Evolutionary conservation across 1,284 basidiomycete species (phyloP).

Genomic region (Cryptococcus sp.): DNA sequence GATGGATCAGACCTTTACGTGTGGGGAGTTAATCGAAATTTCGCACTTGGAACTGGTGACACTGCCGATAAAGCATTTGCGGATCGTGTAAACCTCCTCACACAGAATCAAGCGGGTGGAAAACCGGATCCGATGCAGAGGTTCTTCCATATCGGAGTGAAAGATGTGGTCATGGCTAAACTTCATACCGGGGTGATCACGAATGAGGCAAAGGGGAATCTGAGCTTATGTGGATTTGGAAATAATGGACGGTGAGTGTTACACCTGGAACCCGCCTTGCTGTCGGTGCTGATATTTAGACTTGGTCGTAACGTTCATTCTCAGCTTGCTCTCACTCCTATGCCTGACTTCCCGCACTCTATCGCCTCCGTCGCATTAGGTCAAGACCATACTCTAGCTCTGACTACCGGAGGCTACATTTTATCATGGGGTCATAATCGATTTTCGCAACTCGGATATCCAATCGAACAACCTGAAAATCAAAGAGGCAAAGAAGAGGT

Average conservation of each 20-base stretch:
- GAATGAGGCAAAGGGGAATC: slow-evolving; percentile 64
- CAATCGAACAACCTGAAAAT: slow-evolving; percentile 58
- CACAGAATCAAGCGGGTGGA: slow-evolving; percentile 49
- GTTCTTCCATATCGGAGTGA: slow-evolving; percentile 57
- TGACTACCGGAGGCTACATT: slow-evolving; percentile 76
- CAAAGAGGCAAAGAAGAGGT: slow-evolving; percentile 46
- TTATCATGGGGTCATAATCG: slow-evolving; percentile 87
- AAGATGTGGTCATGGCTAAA: slow-evolving; percentile 71
- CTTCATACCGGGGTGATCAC: slow-evolving; percentile 78
- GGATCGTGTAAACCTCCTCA: slow-evolving; percentile 62
- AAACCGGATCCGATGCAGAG: slow-evolving; percentile 37
- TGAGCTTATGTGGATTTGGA: slow-evolving; percentile 81
- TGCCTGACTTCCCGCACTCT: slow-evolving; percentile 59
- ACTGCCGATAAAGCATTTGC: slow-evolving; percentile 73
- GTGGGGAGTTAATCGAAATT: slow-evolving; percentile 89
- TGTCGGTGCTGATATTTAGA: slow-evolving; percentile 42
- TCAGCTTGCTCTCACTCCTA: slow-evolving; percentile 64
- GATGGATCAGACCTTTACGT: slow-evolving; percentile 67
- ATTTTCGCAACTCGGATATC: slow-evolving; percentile 83
- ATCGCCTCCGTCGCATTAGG: slow-evolving; percentile 70
- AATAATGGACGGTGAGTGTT: slow-evolving; percentile 63
- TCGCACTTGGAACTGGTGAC: slow-evolving; percentile 76
- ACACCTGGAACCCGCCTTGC: slow-evolving; percentile 3
- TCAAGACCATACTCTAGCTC: slow-evolving; percentile 87
- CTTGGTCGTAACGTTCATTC: slow-evolving; percentile 74